Conservation (phyloP, 169 alveolate genomes). For the Cryptosporidium canis region DNA sequence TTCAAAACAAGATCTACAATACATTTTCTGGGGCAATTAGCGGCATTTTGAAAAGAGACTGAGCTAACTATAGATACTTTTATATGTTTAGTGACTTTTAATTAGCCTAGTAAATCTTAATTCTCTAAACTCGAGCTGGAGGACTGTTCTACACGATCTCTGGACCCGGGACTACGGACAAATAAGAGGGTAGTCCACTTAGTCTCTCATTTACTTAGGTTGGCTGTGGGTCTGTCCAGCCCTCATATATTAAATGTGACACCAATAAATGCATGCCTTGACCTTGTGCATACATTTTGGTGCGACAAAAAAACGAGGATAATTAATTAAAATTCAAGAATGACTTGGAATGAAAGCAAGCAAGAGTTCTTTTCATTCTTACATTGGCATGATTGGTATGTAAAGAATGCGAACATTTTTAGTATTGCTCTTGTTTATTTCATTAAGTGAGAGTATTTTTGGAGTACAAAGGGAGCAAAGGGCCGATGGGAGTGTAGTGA, state of each 20-base stretch:
- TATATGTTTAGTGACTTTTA: neutral
- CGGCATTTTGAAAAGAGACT: constrained; percentile 31
- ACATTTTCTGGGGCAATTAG: constrained; percentile 53
- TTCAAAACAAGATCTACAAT: constrained; percentile 22
- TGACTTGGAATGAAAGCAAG: neutral
- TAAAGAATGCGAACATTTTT: constrained; percentile 23
- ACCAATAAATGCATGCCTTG: neutral
- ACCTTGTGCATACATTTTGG: neutral
- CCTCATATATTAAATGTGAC: too few relatives aligned
- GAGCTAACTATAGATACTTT: neutral
- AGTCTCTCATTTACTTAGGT: too few relatives aligned
- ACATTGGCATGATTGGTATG: neutral
- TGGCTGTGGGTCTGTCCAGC: too few relatives aligned
- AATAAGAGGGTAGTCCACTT: too few relatives aligned
- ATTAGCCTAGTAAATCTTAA: too few relatives aligned
- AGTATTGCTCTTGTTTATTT: constrained; percentile 5
- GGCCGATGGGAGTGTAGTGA: neutral
- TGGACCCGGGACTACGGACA: too few relatives aligned
- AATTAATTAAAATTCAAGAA: neutral
- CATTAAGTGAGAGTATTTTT: neutral
- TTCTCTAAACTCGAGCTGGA: too few relatives aligned
- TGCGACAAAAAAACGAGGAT: neutral
- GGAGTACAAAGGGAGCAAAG: neutral
- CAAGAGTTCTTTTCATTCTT: neutral
- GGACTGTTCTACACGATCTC: too few relatives aligned